These are phyloP conservation scores for Phytopythium boreale DNA, from an alignment of 352 stramenopile genomes.

Conservation along the genomic window DNA sequence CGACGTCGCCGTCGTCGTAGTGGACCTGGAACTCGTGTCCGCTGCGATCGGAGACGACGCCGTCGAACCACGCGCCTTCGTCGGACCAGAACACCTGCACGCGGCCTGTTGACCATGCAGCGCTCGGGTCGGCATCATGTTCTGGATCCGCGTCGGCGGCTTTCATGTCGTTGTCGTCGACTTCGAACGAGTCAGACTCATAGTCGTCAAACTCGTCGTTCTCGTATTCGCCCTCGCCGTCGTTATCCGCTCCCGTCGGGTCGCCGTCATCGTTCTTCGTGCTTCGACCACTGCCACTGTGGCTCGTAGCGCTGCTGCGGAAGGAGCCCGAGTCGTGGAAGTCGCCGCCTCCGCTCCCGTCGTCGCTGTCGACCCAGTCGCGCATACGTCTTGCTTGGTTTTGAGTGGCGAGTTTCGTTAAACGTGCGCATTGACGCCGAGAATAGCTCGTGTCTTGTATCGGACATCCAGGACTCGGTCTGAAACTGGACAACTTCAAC, in stretches of 20 bases:
- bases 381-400: background rate
- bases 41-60: background rate
- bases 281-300: background rate
- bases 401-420: background rate
- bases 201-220: constrained; percentile 3
- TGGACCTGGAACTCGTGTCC: background rate
- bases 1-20: constrained; percentile 1
- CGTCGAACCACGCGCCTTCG: constrained; percentile 1
- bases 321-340: constrained; percentile 1
- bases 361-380: background rate
- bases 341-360: background rate
- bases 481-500: background rate
- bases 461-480: too few relatives aligned
- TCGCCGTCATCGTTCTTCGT: too few relatives aligned
- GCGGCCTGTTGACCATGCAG: background rate
- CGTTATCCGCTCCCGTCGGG: background rate
- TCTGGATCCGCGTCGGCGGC: background rate
- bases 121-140: background rate
- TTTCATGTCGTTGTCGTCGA: background rate
- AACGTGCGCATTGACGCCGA: background rate
- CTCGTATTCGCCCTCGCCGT: background rate
- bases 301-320: background rate
- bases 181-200: constrained; percentile 3
- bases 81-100: constrained; percentile 5
- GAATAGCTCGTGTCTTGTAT: too few relatives aligned